Base-by-base conservation (phyloP, 768 basidiomycete species). In the Sarcodon sp. region DNA sequence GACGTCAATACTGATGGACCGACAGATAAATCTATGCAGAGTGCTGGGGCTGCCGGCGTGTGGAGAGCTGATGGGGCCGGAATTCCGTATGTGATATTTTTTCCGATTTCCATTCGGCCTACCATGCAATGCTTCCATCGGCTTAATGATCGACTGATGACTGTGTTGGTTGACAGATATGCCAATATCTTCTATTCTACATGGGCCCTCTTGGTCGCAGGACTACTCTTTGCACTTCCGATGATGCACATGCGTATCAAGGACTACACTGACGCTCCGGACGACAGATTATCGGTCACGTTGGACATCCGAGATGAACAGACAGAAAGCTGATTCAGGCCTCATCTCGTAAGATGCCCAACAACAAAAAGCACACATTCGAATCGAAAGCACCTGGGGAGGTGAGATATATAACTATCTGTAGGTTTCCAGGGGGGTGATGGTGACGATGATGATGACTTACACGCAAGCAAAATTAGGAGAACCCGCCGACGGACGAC, bases 131-230 rank as follows among this genome's bases (percentile, higher is more conserved):
- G 33, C 35, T 31, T 38, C 37, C 12, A 13, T 15, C 18, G 13
- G 11, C 15, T 15, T 44, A 32, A n/a, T 27, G 39, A 32, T 16
- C 45, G 47, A 46, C 18, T 46, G 43, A 31, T 27, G 53, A 47
- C 6, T n/a, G 1, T 43, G 11, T 8, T 33, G n/a, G 34, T 45
- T 46, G 13, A 32, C 54, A 68, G 65, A 27, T 87, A 71, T 62
- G 79, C 83, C 76, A 81, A 73, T 55, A 71, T 87, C 33, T 83
- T 87, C 57, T 56, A 80, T 50, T 82, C 82, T 15, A 84, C 84
- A 0, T 87, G 84, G 83, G 69, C 67, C n/a, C 67, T 87, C 31
- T 75, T 84, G 41, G 73, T 74, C 34, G 75, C 69, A 0, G 83
- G 83, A 4, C 68, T 86, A 13, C 33, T 78, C 43, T 82, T 74